These are phyloP conservation scores for Massarina eburnea DNA, from an alignment of 2,329 filamentous ascomycete species.

Conservation along the genomic window DNA sequence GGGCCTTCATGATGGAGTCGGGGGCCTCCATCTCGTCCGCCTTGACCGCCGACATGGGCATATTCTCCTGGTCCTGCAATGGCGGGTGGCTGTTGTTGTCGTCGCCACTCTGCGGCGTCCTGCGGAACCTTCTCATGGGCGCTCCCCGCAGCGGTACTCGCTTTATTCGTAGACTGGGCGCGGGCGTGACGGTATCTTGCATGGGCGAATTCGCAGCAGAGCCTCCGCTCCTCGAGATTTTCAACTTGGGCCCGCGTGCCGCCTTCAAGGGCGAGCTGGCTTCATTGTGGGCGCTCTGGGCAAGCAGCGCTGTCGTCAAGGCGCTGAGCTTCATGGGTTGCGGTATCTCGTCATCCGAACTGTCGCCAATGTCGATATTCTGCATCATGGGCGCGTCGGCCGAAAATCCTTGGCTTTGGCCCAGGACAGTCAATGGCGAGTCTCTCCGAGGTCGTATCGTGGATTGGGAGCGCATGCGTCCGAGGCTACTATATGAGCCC, in stretches of 20 bases:
- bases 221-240: conserved; percentile 37
- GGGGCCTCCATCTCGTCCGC: conserved; percentile 28
- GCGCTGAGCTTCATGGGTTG: conserved; percentile 88
- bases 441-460: conserved; percentile 44
- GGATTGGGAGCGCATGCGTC: conserved; percentile 40
- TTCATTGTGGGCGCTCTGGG: conserved; percentile 51
- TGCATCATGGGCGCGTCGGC: conserved; percentile 50
- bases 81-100: conserved; percentile 31
- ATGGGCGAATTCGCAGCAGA: conserved; percentile 42
- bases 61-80: conserved; percentile 80
- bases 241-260: conserved; percentile 38
- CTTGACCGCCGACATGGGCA: conserved; percentile 47
- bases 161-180: conserved; percentile 41
- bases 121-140: conserved; percentile 41
- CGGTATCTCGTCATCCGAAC: conserved; percentile 91
- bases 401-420: conserved; percentile 49
- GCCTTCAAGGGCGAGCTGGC: conserved; percentile 41
- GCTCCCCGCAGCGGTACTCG: conserved; percentile 42
- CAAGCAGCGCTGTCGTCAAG: conserved; percentile 80
- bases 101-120: conserved; percentile 44
- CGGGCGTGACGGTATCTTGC: conserved; percentile 44
- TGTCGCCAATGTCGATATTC: conserved; percentile 68
- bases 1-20: conserved; percentile 32
- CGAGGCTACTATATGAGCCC: conserved; percentile 37
- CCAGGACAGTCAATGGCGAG: conserved; percentile 50